Percentiles rank a stretch among this genome's conserved stretches.
Conservation (phyloP, 768 basidiomycete genomes). For the Austroboletus festivus region DNA sequence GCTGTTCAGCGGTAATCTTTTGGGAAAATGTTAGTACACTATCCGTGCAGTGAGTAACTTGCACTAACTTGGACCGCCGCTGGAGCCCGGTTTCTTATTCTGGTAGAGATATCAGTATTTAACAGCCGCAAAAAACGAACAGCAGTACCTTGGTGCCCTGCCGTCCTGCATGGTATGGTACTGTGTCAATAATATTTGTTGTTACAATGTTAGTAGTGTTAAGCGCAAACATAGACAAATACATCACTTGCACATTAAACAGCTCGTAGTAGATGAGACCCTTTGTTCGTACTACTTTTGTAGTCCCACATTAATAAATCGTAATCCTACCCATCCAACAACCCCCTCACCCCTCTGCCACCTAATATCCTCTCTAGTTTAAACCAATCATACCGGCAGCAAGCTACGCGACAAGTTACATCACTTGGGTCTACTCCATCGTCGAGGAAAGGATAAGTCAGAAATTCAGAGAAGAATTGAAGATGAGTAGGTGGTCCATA, state of each 20-base stretch:
- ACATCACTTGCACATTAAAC: not conserved
- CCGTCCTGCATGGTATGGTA: conserved; percentile 66
- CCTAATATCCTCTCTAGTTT: conserved; percentile 73
- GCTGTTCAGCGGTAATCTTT: conserved; percentile 97
- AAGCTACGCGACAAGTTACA: conserved; percentile 76
- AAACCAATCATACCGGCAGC: conserved; percentile 88
- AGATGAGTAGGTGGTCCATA: conserved; percentile 90
- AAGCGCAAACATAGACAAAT: conserved; percentile 19
- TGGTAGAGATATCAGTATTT: conserved; percentile 28
- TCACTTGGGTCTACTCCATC: conserved; percentile 84
- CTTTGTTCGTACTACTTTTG: too few species aligned
- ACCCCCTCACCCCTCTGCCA: conserved; percentile 18
- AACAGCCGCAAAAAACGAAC: conserved; percentile 2
- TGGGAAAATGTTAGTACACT: conserved; percentile 15
- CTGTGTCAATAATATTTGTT: too few species aligned
- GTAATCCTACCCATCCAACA: conserved; percentile 9
- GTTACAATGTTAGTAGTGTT: too few species aligned
- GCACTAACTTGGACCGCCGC: conserved; percentile 81
- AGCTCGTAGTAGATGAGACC: too few species aligned
- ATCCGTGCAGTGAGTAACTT: not conserved
- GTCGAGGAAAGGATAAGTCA: conserved; percentile 89
- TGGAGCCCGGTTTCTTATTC: conserved; percentile 94
- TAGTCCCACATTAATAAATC: too few species aligned
- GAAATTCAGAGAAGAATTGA: conserved; percentile 86
- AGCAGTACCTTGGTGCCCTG: conserved; percentile 65